Base-by-base conservation (phyloP, 441 rosid species). In the Kokia cookei region DNA sequence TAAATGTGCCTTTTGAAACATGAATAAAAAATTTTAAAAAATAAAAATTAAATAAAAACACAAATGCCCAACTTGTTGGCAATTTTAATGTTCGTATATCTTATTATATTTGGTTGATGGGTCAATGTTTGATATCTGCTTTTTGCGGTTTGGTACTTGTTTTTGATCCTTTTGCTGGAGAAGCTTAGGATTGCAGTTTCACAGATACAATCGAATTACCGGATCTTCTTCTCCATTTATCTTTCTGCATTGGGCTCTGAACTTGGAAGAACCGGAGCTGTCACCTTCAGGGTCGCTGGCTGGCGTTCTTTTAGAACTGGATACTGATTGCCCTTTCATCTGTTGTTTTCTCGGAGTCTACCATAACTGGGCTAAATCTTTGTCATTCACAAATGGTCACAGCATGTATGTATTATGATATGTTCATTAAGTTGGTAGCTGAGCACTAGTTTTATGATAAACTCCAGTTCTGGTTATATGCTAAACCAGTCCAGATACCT, bases 281-380 rank as follows among this genome's bases (percentile, higher is more conserved):
- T 96, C 59, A 93, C 97, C 42, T 87, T 96, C 75, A 87, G 99
- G 76, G 99, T 96, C 37, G 37, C 37, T 5, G 65, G 98, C 99
- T 76, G 99, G 99, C 50, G 99, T 96, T 73, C 87, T 96, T 96
- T 69, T 93, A 96, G 81, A 98, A 96, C 86, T 96, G 99, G 99
- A 92, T 96, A 84, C 88, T 93, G 70, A 96, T 96, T 78, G 97
- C 99, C 65, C 98, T 96, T 71, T 96, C 98, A 13, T 92, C 97
- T 14, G 90, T 96, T 80, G 85, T 96, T 76, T 96, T 96, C 73
- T 97, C 97, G 0, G 98, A 96, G 83, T 96, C 99, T 45, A 83
- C 94, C 26, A 96, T 96, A 81, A 92, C 98, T 4, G 94, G 97
- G 75, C 15, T 11, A 15, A 45, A 45, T 45, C 2, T 45, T 45